phyloP scores from a whole-genome alignment of 495 filamentous ascomycete genomes.

The Neurospora sp. region DNA sequence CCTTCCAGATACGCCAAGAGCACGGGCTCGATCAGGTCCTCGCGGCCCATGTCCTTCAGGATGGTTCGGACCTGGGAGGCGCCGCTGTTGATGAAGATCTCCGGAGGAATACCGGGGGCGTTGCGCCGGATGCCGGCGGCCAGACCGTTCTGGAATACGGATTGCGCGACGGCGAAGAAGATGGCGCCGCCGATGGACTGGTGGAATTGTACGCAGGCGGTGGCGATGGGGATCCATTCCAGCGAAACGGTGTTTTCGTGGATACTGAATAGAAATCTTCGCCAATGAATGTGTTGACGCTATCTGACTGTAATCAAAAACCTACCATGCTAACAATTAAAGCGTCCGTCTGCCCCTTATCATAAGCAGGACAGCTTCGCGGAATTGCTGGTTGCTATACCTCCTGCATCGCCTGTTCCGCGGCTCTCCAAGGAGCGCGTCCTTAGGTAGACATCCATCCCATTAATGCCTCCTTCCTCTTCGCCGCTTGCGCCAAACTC shows the following conservation, averaged over 20 bases:
- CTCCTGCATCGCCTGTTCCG: neutral
- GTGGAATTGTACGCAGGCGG: constrained; percentile 54
- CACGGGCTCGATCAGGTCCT: constrained; percentile 21
- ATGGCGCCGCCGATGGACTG: constrained; percentile 62
- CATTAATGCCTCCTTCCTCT: neutral
- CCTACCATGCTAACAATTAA: neutral
- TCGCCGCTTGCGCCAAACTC: neutral
- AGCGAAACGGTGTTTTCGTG: constrained; percentile 35
- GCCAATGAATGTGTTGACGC: no score
- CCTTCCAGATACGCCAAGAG: constrained; percentile 36
- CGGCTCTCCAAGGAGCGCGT: neutral
- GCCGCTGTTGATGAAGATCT: constrained; percentile 34
- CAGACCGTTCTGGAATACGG: constrained; percentile 54
- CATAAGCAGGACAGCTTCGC: neutral
- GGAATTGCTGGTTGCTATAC: neutral
- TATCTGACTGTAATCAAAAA: neutral
- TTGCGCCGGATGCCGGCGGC: constrained; percentile 21
- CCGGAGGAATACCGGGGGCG: constrained; percentile 24
- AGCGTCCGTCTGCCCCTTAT: neutral
- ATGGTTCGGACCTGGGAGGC: constrained; percentile 32
- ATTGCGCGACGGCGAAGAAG: constrained; percentile 56
- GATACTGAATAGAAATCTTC: no score
- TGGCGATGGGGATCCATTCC: constrained; percentile 52
- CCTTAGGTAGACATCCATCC: neutral
- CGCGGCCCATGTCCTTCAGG: constrained; percentile 18